These are phyloP conservation scores for Phytopythium aichiense DNA, from an alignment of 352 stramenopile genomes.

Conservation along the genomic window DNA sequence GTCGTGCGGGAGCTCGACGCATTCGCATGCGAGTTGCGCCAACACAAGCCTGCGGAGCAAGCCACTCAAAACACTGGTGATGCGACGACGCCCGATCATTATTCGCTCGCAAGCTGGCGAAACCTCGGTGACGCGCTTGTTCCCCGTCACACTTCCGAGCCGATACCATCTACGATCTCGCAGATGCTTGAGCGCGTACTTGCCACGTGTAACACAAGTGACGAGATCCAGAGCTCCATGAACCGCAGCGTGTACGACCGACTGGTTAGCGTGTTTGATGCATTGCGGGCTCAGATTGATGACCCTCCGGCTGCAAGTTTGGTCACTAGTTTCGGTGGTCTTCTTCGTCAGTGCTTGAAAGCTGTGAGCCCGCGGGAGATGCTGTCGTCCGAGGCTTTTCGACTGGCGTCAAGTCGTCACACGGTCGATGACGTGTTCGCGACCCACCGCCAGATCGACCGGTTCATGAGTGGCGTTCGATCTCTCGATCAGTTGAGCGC, in stretches of 20 bases:
- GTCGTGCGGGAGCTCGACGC: conserved; percentile 16
- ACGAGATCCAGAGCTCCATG: neutral
- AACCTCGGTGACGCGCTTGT: neutral
- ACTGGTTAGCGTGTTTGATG: neutral
- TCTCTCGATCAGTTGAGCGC: neutral
- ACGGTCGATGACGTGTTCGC: neutral
- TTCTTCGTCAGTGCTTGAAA: neutral
- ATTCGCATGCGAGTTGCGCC: neutral
- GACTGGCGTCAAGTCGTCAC: neutral
- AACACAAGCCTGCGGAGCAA: neutral
- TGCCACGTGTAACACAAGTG: neutral
- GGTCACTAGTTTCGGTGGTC: neutral
- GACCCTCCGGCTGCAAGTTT: neutral
- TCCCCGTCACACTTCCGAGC: neutral
- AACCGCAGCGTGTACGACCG: neutral
- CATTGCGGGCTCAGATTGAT: neutral
- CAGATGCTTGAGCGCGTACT: neutral
- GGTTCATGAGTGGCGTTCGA: neutral
- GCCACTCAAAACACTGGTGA: neutral
- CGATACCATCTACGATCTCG: neutral
- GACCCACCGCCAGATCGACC: neutral
- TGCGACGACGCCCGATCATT: neutral
- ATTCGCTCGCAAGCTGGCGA: neutral
- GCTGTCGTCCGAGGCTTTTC: neutral
- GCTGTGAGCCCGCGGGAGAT: neutral